Base-by-base conservation (phyloP, 208 protist genomes). In the Trypanosoma lewisi region DNA sequence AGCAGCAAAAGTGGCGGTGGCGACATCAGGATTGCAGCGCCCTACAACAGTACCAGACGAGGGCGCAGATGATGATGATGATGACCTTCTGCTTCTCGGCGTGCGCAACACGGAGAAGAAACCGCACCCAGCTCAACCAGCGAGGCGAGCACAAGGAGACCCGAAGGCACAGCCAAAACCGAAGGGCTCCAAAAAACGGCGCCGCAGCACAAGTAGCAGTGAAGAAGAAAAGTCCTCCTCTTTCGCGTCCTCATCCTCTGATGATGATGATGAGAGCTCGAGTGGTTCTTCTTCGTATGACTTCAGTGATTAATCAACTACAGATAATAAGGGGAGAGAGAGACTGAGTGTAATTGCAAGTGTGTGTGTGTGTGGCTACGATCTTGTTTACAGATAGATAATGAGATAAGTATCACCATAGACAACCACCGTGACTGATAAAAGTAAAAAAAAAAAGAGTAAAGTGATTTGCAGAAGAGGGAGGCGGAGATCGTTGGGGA, bases 21-120 rank as follows among this genome's bases (percentile, higher is more conserved):
- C 41, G 66, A 77, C 33, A 56, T n/a, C 37, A 34, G 53, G 25
- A 81, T 25, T 53, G 60, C 2, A 9, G 44, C 14, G 34, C 17
- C 0, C 4, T 1, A 2, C n/a, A 6, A 8, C 27, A 11, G 34
- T 53, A 42, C 11, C 42, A 12, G 69, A 73, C 31, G 64, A 72
- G 47, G 75, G 76, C 16, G 56, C 62, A 39, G 69, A 80, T 17
- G 75, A 80, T n/a, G 63, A 72, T 60, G 69, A 80, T 17, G 75
- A 80, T n/a, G 63, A 72, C 54, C 33, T 73, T 16, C 16, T 49
- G 16, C 64, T 80, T 11, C 52, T 80, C 5, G 75, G 69, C 4
- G 16, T 66, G 27, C 47, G 30, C 5, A 47, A 44, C 9, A 58
- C 9, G 17, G 9, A 42, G 23, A 62, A 42, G 25, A 55, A 67